Base-by-base conservation (phyloP, 2,329 filamentous ascomycete species). In the Fusarium newnesense region DNA sequence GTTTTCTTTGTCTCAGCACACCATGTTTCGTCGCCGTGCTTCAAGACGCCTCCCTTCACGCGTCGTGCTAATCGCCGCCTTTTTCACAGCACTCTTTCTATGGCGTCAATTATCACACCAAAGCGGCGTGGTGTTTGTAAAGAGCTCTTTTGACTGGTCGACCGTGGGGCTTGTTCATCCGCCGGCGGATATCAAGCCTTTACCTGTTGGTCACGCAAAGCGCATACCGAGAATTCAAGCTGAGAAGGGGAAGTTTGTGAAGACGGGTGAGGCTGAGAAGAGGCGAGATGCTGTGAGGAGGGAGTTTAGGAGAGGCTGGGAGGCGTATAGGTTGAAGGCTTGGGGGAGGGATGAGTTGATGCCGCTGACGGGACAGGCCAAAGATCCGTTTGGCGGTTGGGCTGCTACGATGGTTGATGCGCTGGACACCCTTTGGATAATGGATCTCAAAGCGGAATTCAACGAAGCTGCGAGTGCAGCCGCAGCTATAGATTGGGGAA, bases 381-480 rank as follows among this genome's bases (percentile, higher is more conserved):
- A 84, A 68, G 84, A 87, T 64, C 81, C 81, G 2, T 89, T 88
- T 77, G 87, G 87, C 7, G 85, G 86, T 32, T 90, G 88, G 85
- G 88, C 85, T 3, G 89, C 89, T 15, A 90, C 89, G 0, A 79
- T 92, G 50, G 86, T 92, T 39, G 90, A 92, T 76, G 82, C 85
- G 1, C 81, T 92, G 47, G 89, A 91, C 65, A 90, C 89, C 1
- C 84, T 92, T 4, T 88, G 86, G 84, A 91, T 92, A 53, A 90
- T 92, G 89, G 89, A 81, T 16, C 78, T 91, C 28, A 80, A 85
- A 11, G 13, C 13, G 15, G 90, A 92, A 26, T 91, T 68, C 9
- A 16, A 7, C 50, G 79, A 85, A 24, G 89, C 90, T 9, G 84
- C 87, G 5, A 80, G 81, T 34, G 88, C 87, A 4, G 83, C 87